These are phyloP conservation scores for Sporodiniella umbellata DNA, from an alignment of 371 early-diverging fungal genomes.

Conservation along the genomic window DNA sequence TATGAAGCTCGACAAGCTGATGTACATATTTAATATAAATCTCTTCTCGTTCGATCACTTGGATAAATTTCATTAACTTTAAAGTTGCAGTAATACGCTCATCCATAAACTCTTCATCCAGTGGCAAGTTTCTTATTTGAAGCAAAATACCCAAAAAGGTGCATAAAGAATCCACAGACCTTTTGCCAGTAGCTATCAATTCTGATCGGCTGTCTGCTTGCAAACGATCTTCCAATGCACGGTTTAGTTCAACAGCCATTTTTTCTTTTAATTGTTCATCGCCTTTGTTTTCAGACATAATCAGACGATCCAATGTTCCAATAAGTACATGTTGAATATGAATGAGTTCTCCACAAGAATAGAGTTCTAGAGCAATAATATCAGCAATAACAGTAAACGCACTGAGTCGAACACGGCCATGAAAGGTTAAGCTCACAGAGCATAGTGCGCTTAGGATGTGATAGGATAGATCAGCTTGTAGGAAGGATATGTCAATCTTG, in stretches of 20 bases:
- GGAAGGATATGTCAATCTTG: conserved; percentile 11
- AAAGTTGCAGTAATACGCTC: conserved; percentile 63
- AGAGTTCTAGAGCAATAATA: conserved; percentile 61
- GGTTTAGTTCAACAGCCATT: conserved; percentile 32
- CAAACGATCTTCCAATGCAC: conserved; percentile 27
- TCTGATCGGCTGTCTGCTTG: conserved; percentile 14
- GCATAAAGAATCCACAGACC: conserved; percentile 52
- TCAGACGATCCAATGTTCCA: conserved; percentile 59
- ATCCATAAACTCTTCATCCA: conserved; percentile 62
- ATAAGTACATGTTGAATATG: conserved; percentile 60
- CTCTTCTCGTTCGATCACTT: conserved; percentile 58
- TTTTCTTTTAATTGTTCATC: conserved; percentile 37
- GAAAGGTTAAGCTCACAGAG: conserved; percentile 57
- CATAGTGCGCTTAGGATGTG: conserved; percentile 61
- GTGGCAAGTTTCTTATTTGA: conserved; percentile 56
- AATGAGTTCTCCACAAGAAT: conserved; percentile 45
- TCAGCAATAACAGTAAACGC: conserved; percentile 59
- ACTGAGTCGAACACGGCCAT: conserved; percentile 53
- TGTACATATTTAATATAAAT: conserved; percentile 76
- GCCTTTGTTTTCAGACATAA: conserved; percentile 59
- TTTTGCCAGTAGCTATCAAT: conserved; percentile 20
- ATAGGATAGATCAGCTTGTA: conserved; percentile 51
- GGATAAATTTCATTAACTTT: conserved; percentile 64
- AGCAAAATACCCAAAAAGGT: conserved; percentile 56
- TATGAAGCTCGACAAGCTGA: conserved; percentile 59